These are phyloP conservation scores for Cladophialophora chaetospira DNA, from an alignment of 2,329 filamentous ascomycete genomes.

Conservation along the genomic window DNA sequence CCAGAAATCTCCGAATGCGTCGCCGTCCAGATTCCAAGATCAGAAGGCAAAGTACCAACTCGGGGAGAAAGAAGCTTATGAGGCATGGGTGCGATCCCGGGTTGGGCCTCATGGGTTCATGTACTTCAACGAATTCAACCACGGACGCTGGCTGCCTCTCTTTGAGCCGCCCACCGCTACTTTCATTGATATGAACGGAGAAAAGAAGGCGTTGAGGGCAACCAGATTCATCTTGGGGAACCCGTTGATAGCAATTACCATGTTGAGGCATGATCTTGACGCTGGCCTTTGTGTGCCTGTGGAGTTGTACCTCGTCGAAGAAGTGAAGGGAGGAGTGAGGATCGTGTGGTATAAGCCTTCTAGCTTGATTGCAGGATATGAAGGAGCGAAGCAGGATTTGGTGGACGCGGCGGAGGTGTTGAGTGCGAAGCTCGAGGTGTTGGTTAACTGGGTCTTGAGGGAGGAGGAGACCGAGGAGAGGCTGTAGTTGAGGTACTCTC, in stretches of 20 bases:
- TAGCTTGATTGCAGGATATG: slow-evolving; percentile 18
- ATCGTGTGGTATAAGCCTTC: slow-evolving; percentile 17
- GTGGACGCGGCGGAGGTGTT: slow-evolving; percentile 16
- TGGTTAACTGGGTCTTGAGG: slow-evolving; percentile 15
- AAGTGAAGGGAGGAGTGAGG: slow-evolving; percentile 9
- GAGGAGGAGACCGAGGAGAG: slow-evolving; percentile 5
- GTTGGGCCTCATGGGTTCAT: slow-evolving; percentile 22
- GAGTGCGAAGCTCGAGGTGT: slow-evolving; percentile 16
- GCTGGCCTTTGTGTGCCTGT: slow-evolving; percentile 23
- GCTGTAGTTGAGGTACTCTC: neutral
- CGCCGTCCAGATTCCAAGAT: neutral
- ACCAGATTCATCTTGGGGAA: slow-evolving; percentile 22
- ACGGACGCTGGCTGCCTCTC: slow-evolving; percentile 17
- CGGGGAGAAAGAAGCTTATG: slow-evolving; percentile 6
- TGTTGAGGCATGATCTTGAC: slow-evolving; percentile 21
- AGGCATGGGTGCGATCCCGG: slow-evolving; percentile 1
- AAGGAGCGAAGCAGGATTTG: slow-evolving; percentile 16
- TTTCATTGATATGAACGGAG: neutral
- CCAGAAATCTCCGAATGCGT: neutral
- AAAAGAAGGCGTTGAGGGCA: slow-evolving; percentile 5
- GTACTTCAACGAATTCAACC: slow-evolving; percentile 26
- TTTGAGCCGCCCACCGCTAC: slow-evolving; percentile 10
- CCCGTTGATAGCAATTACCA: slow-evolving; percentile 21
- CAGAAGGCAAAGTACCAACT: neutral
- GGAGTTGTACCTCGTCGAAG: slow-evolving; percentile 22